Base-by-base conservation (phyloP, 257 asterid genomes). In the Solanum chiquidenum region DNA sequence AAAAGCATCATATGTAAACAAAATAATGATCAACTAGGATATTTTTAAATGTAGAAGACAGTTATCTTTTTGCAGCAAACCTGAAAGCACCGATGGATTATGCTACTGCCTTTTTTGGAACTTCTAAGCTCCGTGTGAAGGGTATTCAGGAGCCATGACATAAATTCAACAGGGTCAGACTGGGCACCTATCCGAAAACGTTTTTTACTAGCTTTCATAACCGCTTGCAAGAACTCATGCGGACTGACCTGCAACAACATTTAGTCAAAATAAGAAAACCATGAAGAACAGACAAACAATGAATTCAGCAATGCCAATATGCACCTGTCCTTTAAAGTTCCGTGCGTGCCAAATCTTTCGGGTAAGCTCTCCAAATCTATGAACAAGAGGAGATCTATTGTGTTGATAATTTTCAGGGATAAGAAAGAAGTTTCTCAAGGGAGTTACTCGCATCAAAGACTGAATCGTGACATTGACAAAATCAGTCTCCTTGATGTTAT, bases 281-380 rank as follows among this genome's bases (percentile, higher is more conserved):
- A 25, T 46, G 82, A 85, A 40, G 55, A 31, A 66, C 12, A 18
- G 25, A 44, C 75, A 55, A 73, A n/a, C 9, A 37, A n/a, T n/a
- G 44, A 82, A 49, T 82, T 31, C 42, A 49, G 31, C 71, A 49
- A 18, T 18, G 86, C 21, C 49, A 60, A 23, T 52, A 49, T 49
- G 86, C 44, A 97, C 99, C 98, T 97, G 99, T 88, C 99, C 99
- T 90, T 97, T 97, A 88, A 97, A 97, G 92, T 97, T 97, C 86
- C 95, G 92, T 33, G 96, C 93, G 74, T 97, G 99, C 99, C 99
- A 97, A 88, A 97, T 97, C 93, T 97, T 97, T 86, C 98, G 91
- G 4, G 98, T 94, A 89, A 97, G 99, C 94, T 97, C 99, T 75
- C 99, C 99, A 94, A 93, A 97, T 83, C 98, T 93, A 76, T 91